These are phyloP conservation scores for Botrytis hyacinthi DNA, from an alignment of 2,329 filamentous ascomycete species.

Conservation along the genomic window DNA sequence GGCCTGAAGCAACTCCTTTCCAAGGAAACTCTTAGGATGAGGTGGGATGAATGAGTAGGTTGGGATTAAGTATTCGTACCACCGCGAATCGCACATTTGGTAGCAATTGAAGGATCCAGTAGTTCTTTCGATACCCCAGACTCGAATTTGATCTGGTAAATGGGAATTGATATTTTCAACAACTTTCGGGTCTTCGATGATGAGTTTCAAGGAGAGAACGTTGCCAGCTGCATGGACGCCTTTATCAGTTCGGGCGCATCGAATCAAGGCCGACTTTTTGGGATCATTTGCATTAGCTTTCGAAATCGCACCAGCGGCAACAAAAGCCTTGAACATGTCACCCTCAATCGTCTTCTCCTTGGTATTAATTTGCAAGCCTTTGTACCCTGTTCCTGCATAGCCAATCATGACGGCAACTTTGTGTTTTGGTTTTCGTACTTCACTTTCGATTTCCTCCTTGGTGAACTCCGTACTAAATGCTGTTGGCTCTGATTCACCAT, in stretches of 20 bases:
- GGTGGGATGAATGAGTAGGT: conserved; percentile 90
- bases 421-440: conserved; percentile 85
- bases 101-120: conserved; percentile 94
- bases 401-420: conserved; percentile 96
- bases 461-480: conserved; percentile 50
- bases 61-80: conserved; percentile 96
- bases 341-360: conserved; percentile 92
- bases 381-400: conserved; percentile 94
- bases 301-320: conserved; percentile 87
- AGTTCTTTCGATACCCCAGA: conserved; percentile 91
- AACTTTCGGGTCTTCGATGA: conserved; percentile 85
- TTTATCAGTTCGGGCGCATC: conserved; percentile 95
- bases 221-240: conserved; percentile 96
- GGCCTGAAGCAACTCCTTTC: conserved; percentile 75
- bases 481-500: conserved; percentile 37
- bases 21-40: conserved; percentile 82
- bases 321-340: conserved; percentile 88
- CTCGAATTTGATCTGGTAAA: conserved; percentile 82
- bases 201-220: conserved; percentile 91
- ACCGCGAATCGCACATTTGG: conserved; percentile 88
- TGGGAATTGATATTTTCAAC: conserved; percentile 87
- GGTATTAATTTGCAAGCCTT: conserved; percentile 88
- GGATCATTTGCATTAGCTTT: conserved; percentile 97
- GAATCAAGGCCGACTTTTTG: conserved; percentile 90
- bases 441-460: conserved; percentile 82